Evolutionary conservation across 495 filamentous ascomycete genomes (phyloP), one percentile per base, ranked within the genome.

Genomic region (Talaromyces liani): DNA sequence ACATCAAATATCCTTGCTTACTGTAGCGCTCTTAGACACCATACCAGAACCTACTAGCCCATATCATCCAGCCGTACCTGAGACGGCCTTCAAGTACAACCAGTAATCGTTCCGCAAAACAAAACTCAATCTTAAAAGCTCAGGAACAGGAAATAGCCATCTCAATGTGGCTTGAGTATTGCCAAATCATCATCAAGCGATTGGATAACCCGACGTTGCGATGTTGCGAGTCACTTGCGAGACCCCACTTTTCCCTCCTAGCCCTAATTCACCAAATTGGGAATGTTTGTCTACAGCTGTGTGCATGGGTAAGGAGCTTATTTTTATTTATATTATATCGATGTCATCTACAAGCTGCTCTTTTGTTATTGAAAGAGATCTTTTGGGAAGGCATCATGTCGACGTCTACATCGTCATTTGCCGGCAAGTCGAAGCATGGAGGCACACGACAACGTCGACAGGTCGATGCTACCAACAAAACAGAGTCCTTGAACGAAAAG

Each of bases 201-300:
- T 49, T 49, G 45, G 45, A n/a, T n/a, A n/a, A n/a, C n/a, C n/a
- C n/a, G n/a, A n/a, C n/a, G 51, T 55, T 55, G 51, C 22, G 20
- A 24, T 6, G 56, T 58, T 58, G 56, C 56, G 56, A 58, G 56
- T 34, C 27, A 22, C 27, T 58, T 58, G 56, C 56, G 56, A 58
- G 56, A 6, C 27, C 29, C 56, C 56, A 58, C 56, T 58, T 58
- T 58, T 58, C 2, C 3, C 20, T 33, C 56, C 27, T 22, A 58
- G 56, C 56, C 56, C 56, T 58, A 58, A 58, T 34, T 34, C 3
- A 4, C 27, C 8, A 6, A 58, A 58, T n/a, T 1, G 27, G 56
- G 6, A 33, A 58, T 36, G 33, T 33, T 56, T 56, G 5, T 27
- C 3, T 3, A 56, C 10, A 56, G 9, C 53, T 56, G 3, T 36